Evolutionary conservation across 345 rosid species (phyloP).

Genomic region (Erysimum cheiranthoides): DNA sequence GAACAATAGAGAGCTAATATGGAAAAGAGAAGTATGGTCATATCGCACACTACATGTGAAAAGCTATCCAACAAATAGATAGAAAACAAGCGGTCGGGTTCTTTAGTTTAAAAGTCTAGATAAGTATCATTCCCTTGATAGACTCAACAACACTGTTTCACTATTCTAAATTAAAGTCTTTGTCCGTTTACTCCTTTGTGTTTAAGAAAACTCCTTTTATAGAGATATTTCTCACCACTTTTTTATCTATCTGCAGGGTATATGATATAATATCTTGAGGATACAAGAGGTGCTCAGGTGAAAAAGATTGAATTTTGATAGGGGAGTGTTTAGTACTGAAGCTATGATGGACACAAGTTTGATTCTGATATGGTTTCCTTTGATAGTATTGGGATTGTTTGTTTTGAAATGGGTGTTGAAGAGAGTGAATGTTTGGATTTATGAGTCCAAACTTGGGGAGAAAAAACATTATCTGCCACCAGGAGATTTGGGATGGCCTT

Average conservation of each 20-base stretch:
- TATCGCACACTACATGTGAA: slow-evolving; percentile 29
- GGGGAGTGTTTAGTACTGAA: slow-evolving; percentile 16
- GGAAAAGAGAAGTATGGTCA: slow-evolving; percentile 34
- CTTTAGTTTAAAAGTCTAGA: slow-evolving; percentile 36
- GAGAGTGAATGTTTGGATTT: slow-evolving; percentile 61
- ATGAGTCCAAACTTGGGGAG: slow-evolving; percentile 65
- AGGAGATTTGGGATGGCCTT: slow-evolving; percentile 89
- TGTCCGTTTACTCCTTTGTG: slow-evolving; percentile 31
- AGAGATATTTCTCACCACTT: slow-evolving; percentile 11
- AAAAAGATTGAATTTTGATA: slow-evolving; percentile 9
- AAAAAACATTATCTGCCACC: slow-evolving; percentile 64
- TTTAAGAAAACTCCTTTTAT: not conserved
- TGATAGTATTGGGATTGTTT: slow-evolving; percentile 30
- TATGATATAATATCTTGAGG: slow-evolving; percentile 10
- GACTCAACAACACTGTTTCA: slow-evolving; percentile 37
- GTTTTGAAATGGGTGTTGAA: slow-evolving; percentile 55
- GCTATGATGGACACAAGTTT: slow-evolving; percentile 23
- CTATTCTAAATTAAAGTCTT: slow-evolving; percentile 21
- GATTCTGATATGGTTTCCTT: slow-evolving; percentile 27
- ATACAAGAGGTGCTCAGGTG: slow-evolving; percentile 21
- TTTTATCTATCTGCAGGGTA: slow-evolving; percentile 22
- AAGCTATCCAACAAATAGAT: slow-evolving; percentile 35
- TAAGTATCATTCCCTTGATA: slow-evolving; percentile 39
- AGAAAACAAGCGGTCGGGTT: slow-evolving; percentile 44
- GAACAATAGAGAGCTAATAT: slow-evolving; percentile 12